Base-by-base conservation (phyloP, 371 early-diverging fungal species). In the Actinomortierella wolfii region DNA sequence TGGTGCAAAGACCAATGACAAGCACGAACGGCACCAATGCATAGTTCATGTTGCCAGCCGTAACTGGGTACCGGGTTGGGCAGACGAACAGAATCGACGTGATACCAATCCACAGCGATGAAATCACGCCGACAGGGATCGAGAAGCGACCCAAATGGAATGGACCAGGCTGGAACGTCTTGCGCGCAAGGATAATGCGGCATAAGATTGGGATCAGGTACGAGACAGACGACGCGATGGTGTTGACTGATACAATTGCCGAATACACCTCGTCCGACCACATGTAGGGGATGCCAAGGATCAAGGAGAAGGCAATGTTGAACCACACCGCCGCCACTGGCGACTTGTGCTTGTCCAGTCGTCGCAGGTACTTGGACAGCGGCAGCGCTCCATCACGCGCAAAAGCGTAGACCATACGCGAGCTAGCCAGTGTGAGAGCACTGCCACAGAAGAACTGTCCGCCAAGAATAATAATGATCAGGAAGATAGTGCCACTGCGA, bases 401-500 rank as follows among this genome's bases (percentile, higher is more conserved):
- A 57, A 91, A 89, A 1, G 92, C 89, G 64, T 85, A 90, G 54
- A 87, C 81, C 86, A 86, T 87, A 41, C 91, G 80, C 1, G 88
- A 86, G 49, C 83, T 85, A 18, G 86, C 76, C 9, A 83, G 68
- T 0, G 82, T 78, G 29, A 79, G 77, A 4, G 82, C 81, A 54
- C 77, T 76, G 3, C 85, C 83, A 52, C 83, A 81, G 52, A 85
- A 83, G 80, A 82, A 84, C 44, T 79, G 81, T 0, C 85, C 86
- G 14, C 83, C 64, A 18, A 86, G 77, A 14, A 84, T 70, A 52
- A 87, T 78, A 0, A 84, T 70, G 76, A 85, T 82, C 34, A 86
- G 58, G 40, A 80, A 66, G 24, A 81, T 79, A 21, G 84, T 84
- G 26, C 80, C 76, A 3, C 59, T 61, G 34, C 59, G 45, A 3